A percentile compares a stretch with the other conserved stretches of the same genome.
phyloP scores from a whole-genome alignment of 345 rosid genomes.

The Eucalyptus cloeziana region DNA sequence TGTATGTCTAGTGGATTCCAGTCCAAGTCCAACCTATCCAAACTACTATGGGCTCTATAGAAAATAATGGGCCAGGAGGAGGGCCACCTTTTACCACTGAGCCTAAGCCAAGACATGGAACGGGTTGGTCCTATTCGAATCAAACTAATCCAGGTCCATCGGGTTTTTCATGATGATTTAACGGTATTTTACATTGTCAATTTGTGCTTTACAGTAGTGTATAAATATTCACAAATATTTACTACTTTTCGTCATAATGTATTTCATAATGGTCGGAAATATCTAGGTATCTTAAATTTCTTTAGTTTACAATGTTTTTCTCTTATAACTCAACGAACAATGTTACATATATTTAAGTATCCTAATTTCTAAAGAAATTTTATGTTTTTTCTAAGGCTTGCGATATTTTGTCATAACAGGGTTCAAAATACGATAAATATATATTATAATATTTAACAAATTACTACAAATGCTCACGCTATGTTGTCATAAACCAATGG shows the following conservation, averaged over 20 bases:
- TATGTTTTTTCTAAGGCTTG: neutral
- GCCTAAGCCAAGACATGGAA: too few species aligned
- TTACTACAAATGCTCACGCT: neutral
- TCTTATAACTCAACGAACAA: neutral
- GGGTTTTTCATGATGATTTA: neutral
- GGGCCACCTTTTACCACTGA: too few species aligned
- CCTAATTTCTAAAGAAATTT: neutral
- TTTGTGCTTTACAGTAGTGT: neutral
- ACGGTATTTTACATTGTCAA: neutral
- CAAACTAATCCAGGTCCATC: too few species aligned
- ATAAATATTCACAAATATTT: neutral
- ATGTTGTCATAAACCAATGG: neutral
- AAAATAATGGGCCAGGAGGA: too few species aligned
- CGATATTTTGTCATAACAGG: fast-evolving
- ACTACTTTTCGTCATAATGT: neutral
- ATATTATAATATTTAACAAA: too few species aligned
- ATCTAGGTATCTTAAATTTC: too few species aligned
- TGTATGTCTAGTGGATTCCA: too few species aligned
- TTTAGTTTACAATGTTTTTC: neutral
- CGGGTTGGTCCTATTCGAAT: too few species aligned
- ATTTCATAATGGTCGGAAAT: neutral
- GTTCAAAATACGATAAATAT: neutral
- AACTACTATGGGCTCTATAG: too few species aligned
- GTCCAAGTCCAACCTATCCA: too few species aligned
- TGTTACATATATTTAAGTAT: neutral